Base-by-base conservation (phyloP, 345 rosid species). In the Trapa bicornis region DNA sequence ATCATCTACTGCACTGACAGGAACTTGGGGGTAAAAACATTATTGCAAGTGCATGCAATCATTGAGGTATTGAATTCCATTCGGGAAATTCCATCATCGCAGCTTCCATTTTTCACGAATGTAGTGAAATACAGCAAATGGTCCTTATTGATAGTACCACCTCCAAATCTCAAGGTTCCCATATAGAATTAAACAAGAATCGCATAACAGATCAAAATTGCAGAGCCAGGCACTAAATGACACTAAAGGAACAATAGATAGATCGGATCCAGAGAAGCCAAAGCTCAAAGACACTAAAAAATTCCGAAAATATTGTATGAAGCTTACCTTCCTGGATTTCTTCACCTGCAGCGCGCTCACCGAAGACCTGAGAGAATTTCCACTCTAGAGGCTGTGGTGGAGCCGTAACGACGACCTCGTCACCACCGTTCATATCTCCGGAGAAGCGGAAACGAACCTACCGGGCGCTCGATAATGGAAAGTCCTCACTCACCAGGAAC, bases 301-400 rank as follows among this genome's bases (percentile, higher is more conserved):
- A 42, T 14, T 15, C 65, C 37, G 6, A 2, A 7, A 17, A 50
- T 50, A 53, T 13, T 2, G 1, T 10, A 35, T 53, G 3, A 16
- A 8, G 6, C 45, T 67, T 70, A 88, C 95, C 95, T 80, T 89
- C 98, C 75, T 92, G 96, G 50, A 92, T 89, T 84, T 92, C 98
- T 77, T 92, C 98, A 39, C 96, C 96, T 56, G 95, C 92, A 45
- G 88, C 74, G 65, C 98, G 86, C 72, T 92, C 98, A 58, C 98
- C 98, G 75, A 89, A 92, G 33, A 92, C 96, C 81, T 92, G 98
- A 66, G 98, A 87, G 81, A 92, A 92, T 82, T 91, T 92, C 98
- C 98, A 92, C 67, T 92, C 98, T 65, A 89, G 77, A 67, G 87
- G 87, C 74, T 72, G 84, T 43, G 81, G 77, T 53, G 81, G 73